Evolutionary conservation across 306 rosid species (phyloP).

Genomic region (Fragaria vesca): DNA sequence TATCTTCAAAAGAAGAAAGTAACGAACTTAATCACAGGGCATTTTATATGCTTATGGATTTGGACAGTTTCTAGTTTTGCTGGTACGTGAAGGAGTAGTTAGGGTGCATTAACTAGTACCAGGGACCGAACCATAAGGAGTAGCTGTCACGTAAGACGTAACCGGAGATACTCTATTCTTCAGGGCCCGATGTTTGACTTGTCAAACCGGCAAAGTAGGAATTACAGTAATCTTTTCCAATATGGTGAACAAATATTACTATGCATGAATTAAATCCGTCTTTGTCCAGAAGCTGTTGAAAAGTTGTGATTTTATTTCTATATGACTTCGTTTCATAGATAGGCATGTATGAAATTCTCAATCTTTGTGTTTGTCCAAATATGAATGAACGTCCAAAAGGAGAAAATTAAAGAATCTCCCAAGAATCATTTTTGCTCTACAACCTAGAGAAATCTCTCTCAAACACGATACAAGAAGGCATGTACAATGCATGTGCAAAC

Average conservation of each 20-base stretch:
- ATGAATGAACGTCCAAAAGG: background rate
- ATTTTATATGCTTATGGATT: background rate
- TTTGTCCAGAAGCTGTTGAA: background rate
- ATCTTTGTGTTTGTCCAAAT: background rate
- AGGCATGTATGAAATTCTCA: background rate
- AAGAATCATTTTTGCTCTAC: background rate
- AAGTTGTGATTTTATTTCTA: background rate
- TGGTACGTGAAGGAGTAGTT: background rate
- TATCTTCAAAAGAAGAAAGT: background rate
- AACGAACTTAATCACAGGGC: background rate
- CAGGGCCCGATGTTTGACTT: constrained; percentile 1
- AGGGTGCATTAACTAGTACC: background rate
- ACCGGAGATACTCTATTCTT: background rate
- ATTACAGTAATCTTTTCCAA: background rate
- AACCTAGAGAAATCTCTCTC: background rate
- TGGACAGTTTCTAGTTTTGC: background rate
- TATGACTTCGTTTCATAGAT: no score
- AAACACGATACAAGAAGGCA: background rate
- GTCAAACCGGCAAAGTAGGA: background rate
- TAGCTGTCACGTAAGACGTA: background rate
- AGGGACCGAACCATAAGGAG: constrained; percentile 1
- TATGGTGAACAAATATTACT: background rate
- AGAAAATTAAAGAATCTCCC: background rate
- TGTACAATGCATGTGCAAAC: constrained; percentile 1
- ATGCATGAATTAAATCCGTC: no score